Base-by-base conservation (phyloP, 78 protist genomes). In the Blattamonas nauphoetae region DNA sequence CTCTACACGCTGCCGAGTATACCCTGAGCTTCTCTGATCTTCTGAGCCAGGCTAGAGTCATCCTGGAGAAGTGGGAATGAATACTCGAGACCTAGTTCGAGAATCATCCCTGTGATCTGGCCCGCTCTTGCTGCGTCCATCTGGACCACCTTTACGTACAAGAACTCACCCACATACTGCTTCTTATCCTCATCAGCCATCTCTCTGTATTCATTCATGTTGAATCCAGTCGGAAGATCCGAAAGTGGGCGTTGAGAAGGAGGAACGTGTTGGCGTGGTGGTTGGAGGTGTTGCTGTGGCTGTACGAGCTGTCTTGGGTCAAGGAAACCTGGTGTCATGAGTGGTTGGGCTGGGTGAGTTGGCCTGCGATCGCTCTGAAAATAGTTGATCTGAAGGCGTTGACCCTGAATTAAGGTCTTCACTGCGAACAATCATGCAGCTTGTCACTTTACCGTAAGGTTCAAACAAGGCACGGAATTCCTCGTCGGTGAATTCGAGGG, bases 91-190 rank as follows among this genome's bases (percentile, higher is more conserved):
- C 11, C 84, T 6, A 80, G 33, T 32, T 80, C 84, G 32, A 80
- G 84, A 80, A 80, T 5, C 84, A 80, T 80, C 29, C 84, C 84
- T 80, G 84, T 80, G 84, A 80, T 80, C 36, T 80, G 5, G 6
- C 84, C 84, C 6, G 84, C 84, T 11, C 6, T 35, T 32, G n/a
- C 84, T 34, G 84, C 45, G 29, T 80, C 84, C 29, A 32, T 5
- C 5, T 11, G 21, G 41, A 32, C 41, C 32, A 80, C 11, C 84
- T 35, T 5, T 80, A 11, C 41, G 36, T 34, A 80, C 84, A 80
- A 11, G n/a, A 11, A 6, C 33, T 80, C 84, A 35, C 84, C 84
- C n/a, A 80, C 41, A 55, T 55, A 21, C 21, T 55, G 71, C 71
- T 55, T 55, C 71, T 55, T 11, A 11, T 55, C 71, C 21, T 55